Base-by-base conservation (phyloP, 2,329 filamentous ascomycete species). In the Xylaria sp. region DNA sequence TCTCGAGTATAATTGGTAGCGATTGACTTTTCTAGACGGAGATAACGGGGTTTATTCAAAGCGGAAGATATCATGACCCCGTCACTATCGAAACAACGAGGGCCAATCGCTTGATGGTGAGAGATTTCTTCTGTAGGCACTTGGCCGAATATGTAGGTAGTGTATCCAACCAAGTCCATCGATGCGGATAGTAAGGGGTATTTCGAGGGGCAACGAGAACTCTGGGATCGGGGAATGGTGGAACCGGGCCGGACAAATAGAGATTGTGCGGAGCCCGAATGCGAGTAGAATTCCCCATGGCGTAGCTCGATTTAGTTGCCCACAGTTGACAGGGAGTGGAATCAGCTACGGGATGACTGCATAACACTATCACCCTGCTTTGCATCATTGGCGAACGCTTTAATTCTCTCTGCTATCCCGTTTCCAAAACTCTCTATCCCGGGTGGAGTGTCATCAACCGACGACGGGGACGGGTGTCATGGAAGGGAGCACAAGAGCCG, bases 231-330 rank as follows among this genome's bases (percentile, higher is more conserved):
- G 23, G 25, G 25, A 40, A 46, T n/a, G 5, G 31, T 17, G n/a
- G 43, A 21, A 28, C 21, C 9, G 23, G 23, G n/a, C 4, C 45
- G 45, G 45, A 47, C 21, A 31, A 12, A 2, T 28, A 31, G 1
- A 47, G 25, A 28, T 12, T 54, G 40, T 54, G 57, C 57, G 40
- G 53, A 60, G 21, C 47, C 57, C 49, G 57, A 54, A 33, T 3
- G 17, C 19, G 38, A 52, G 46, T 19, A 38, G 37, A 4, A 9
- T 31, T 31, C 28, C 28, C 9, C 2, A 7, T 35, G 53, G 12
- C 9, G 6, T 51, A 47, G 31, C 25, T 47, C 25, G n/a, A n/a
- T n/a, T n/a, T n/a, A 9, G 12, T 12, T 28, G 28, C 31, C 9
- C 28, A 37, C 17, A 35, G n/a, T 17, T 12, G 43, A 21, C 8